Conservation (phyloP, 805 yeast species). For the Candida vartiovaarae region DNA sequence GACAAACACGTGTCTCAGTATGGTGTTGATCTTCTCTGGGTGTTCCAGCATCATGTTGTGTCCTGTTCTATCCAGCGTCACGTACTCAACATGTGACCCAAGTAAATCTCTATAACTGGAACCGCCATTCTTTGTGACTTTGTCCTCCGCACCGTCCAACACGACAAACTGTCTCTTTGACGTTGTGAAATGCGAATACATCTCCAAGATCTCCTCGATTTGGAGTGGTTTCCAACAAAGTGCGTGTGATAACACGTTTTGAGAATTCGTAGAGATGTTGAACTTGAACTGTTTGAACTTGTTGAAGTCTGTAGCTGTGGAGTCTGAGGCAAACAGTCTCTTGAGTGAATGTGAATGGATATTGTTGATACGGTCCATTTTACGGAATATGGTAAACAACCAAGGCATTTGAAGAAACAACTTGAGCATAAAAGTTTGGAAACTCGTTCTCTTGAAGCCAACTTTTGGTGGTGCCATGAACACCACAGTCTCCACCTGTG, state of each 20-base stretch:
- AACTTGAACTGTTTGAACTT: slow-evolving; percentile 23
- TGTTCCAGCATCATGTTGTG: slow-evolving; percentile 19
- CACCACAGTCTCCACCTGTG: slow-evolving; percentile 14
- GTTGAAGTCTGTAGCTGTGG: slow-evolving; percentile 8
- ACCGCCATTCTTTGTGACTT: slow-evolving; percentile 20
- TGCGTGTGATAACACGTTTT: slow-evolving; percentile 17
- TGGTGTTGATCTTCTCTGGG: slow-evolving; percentile 10
- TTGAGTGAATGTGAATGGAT: slow-evolving; percentile 15
- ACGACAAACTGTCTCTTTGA: slow-evolving; percentile 8
- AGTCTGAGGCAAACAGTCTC: slow-evolving; percentile 12
- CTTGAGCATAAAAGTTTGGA: slow-evolving; percentile 1
- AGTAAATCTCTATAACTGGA: slow-evolving; percentile 14
- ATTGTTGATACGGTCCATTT: slow-evolving; percentile 21
- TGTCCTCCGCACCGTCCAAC: slow-evolving; percentile 19
- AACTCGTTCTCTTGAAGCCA: slow-evolving; percentile 4
- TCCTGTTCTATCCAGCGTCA: slow-evolving; percentile 14
- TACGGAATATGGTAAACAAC: slow-evolving; percentile 18
- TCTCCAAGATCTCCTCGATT: slow-evolving; percentile 11
- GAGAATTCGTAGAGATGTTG: slow-evolving; percentile 18
- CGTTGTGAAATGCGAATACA: slow-evolving; percentile 2
- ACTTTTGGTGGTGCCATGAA: slow-evolving; percentile 44
- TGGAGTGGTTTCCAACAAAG: slow-evolving; percentile 14
- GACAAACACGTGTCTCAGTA: slow-evolving; percentile 2
- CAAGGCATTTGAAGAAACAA: slow-evolving; percentile 5
- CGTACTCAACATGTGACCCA: slow-evolving; percentile 13